Base-by-base conservation (phyloP, 148 eudicot genomes). In the Beta vulgaris region DNA sequence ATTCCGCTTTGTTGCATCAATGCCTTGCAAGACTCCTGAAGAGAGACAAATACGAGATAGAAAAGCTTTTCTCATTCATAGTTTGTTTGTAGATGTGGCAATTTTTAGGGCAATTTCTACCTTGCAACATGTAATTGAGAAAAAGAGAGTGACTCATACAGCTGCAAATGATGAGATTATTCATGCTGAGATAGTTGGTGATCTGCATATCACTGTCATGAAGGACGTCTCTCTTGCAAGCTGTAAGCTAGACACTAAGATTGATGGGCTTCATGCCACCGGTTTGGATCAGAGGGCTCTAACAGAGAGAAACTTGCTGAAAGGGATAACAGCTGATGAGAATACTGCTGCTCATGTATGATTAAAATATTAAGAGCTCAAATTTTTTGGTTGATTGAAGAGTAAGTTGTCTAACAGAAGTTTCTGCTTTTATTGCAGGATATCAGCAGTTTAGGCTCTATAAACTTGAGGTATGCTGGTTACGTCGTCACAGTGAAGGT, bases 341-440 rank as follows among this genome's bases (percentile, higher is more conserved):
- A 96, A 96, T 84, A 96, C 98, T 86, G 97, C 99, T 79, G 97
- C 98, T 62, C 99, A 96, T 89, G 99, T 96, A 91, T 85, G 84
- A 75, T 73, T 42, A 68, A 40, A 26, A 19, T 44, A n/a, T 23
- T 49, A 49, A 25, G 55, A 34, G 12, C 43, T 73, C 76, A 35
- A 48, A 78, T 67, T 11, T 62, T 68, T 81, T 71, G 28, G 29
- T 7, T 15, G 43, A 73, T 25, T 64, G 40, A 65, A 12, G 3
- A 23, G 37, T 4, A 26, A 68, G 12, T 40, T 76, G 21, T 14
- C 43, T 74, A 9, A 60, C 10, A 43, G 5, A 55, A 35, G 0
- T 57, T 70, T 80, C 42, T 64, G 25, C 66, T 68, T 73, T 81
- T 44, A 43, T 62, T 86, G 79, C 93, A 96, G 99, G 99, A 96